Conservation (phyloP, 179 eudicot genomes). For the Silene coronaria region DNA sequence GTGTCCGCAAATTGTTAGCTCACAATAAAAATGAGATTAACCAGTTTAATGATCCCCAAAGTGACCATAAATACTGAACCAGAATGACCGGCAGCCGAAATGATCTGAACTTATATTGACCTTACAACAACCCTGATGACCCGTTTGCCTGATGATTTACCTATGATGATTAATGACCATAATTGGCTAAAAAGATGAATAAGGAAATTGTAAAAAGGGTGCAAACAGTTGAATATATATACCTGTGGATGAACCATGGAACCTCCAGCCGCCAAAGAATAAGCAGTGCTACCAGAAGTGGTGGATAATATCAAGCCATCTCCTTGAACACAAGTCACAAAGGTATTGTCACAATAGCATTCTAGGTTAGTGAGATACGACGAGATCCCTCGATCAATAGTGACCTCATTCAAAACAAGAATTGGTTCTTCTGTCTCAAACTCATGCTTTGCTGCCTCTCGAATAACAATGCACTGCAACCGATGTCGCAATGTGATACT, state of each 20-base stretch:
- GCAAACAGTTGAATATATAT: conserved; percentile 23
- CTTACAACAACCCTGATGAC: no score
- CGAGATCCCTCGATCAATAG: conserved; percentile 94
- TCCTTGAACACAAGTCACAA: conserved; percentile 93
- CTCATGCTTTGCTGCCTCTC: conserved; percentile 71
- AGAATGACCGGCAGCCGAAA: no score
- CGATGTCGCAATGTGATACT: conserved; percentile 87
- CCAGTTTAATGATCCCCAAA: no score
- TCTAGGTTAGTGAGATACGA: conserved; percentile 87
- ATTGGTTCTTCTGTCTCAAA: conserved; percentile 70
- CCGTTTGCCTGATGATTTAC: no score
- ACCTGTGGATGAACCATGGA: conserved; percentile 99
- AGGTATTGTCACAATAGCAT: conserved; percentile 84
- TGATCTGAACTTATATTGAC: no score
- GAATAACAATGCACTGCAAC: conserved; percentile 71
- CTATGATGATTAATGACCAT: no score
- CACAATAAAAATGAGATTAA: no score
- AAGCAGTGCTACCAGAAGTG: conserved; percentile 96
- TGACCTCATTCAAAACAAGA: conserved; percentile 91
- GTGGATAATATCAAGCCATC: conserved; percentile 92
- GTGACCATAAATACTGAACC: no score
- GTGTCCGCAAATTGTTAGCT: no score
- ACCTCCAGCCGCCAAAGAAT: conserved; percentile 98
- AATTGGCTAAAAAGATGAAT: neutral
- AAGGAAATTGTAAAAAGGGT: neutral